Conservation (phyloP, 306 rosid genomes). For the Vigna trinervia region DNA sequence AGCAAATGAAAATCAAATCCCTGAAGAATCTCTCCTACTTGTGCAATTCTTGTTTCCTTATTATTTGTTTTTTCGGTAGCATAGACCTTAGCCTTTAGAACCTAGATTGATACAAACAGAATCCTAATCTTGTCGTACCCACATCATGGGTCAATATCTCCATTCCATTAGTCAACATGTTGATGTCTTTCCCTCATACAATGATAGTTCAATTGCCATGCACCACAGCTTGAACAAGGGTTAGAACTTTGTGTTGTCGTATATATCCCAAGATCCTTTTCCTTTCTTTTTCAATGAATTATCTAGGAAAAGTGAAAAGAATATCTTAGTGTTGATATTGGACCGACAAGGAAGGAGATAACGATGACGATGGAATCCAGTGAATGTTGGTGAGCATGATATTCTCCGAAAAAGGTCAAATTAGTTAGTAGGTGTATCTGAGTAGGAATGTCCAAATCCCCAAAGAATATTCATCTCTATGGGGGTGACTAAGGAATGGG, state of each 20-base stretch:
- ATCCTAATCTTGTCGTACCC: constrained; percentile 13
- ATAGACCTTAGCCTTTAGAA: constrained; percentile 16
- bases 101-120: constrained; percentile 14
- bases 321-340: not conserved
- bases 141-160: not conserved
- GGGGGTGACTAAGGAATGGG: not conserved
- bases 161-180: constrained; percentile 2
- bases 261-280: constrained; percentile 23
- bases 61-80: not conserved
- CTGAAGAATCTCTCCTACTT: not conserved
- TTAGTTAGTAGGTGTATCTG: not conserved
- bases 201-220: constrained; percentile 7
- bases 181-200: not conserved
- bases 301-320: constrained; percentile 12
- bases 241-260: not conserved
- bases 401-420: not conserved
- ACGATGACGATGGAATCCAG: constrained; percentile 8
- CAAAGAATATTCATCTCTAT: not conserved
- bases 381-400: constrained; percentile 8
- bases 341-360: constrained; percentile 4
- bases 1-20: not conserved
- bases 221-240: not conserved
- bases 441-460: constrained; percentile 1
- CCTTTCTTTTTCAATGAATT: not conserved
- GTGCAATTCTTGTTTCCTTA: constrained; percentile 5